Evolutionary conservation across 2,329 filamentous ascomycete genomes (phyloP), one percentile per base, ranked within the genome.

Genomic region (Xylariaceae sp.): DNA sequence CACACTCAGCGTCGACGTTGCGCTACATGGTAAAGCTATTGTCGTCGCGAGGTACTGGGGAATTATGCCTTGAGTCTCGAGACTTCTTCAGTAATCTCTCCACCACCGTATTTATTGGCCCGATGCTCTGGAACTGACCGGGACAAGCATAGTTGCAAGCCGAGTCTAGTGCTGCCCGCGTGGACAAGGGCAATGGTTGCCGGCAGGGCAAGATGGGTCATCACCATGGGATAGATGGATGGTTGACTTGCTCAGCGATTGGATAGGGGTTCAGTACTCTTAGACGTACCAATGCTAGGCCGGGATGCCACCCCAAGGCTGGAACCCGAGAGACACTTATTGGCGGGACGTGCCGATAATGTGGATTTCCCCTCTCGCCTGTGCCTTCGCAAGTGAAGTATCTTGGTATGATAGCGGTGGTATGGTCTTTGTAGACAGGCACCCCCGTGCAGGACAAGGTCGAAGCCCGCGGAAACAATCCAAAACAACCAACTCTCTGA

Each of bases 291-390:
- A 49, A 47, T 45, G 39, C 40, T 47, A 19, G 42, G 51, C 51
- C 43, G 47, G 46, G 53, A 56, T 56, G 28, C 33, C 17, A 42
- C 51, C 48, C 53, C 36, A 40, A 42, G 36, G 36, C 41, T 41
- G 43, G 52, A 49, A 54, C 49, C 56, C 51, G 49, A 48, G 51
- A 49, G 53, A 52, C 44, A 41, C 50, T 50, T 43, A 58, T 58
- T 57, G 54, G 56, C 56, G 56, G 56, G 54, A 59, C 51, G 56
- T 51, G 51, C 56, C 56, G 56, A 47, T 54, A 51, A 54, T 52
- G 56, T 59, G 56, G 56, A 55, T 57, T 55, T 51, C 44, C 54
- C 48, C 46, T 52, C 46, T 44, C 13, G 41, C 42, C 51, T 48
- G 55, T 56, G 50, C 48, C 16, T 36, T 42, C 47, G 47, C 42